A percentile compares a stretch with the other conserved stretches of the same genome.
Evolutionary conservation across 805 yeast species (phyloP).

Genomic region (Priceomyces castillae): DNA sequence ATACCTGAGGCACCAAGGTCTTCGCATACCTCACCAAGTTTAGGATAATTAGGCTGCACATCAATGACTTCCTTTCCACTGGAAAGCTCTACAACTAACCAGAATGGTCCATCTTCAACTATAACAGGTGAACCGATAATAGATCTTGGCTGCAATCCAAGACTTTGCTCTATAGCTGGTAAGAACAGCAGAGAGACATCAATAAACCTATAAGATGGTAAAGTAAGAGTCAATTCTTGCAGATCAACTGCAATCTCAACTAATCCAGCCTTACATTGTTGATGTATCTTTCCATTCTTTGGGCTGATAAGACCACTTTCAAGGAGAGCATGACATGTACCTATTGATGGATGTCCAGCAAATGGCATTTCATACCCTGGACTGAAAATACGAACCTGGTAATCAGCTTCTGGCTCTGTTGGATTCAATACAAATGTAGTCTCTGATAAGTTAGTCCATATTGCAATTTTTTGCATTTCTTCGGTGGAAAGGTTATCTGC

Average conservation of each 20-base stretch:
- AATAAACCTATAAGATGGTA: constrained; percentile 16
- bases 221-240: constrained; percentile 25
- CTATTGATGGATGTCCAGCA: constrained; percentile 66
- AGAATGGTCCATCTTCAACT: constrained; percentile 46
- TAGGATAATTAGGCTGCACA: constrained; percentile 28
- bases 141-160: constrained; percentile 8
- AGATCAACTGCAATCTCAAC: constrained; percentile 29
- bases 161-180: constrained; percentile 8
- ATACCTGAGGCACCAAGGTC: constrained; percentile 30
- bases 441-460: constrained; percentile 63
- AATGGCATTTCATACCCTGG: constrained; percentile 50
- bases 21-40: constrained; percentile 16
- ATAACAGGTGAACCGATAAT: constrained; percentile 21
- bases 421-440: constrained; percentile 51
- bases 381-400: constrained; percentile 49
- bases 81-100: constrained; percentile 39
- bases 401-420: constrained; percentile 39
- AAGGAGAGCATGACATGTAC: constrained; percentile 46
- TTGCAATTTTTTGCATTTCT: constrained; percentile 47
- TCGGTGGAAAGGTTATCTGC: constrained; percentile 36
- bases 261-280: constrained; percentile 47
- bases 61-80: constrained; percentile 29
- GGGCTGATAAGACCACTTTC: constrained; percentile 33
- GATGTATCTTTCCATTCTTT: constrained; percentile 27
- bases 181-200: constrained; percentile 9